These are phyloP conservation scores for Talaromyces sp. DNA, from an alignment of 2,329 filamentous ascomycete genomes.

Conservation along the genomic window DNA sequence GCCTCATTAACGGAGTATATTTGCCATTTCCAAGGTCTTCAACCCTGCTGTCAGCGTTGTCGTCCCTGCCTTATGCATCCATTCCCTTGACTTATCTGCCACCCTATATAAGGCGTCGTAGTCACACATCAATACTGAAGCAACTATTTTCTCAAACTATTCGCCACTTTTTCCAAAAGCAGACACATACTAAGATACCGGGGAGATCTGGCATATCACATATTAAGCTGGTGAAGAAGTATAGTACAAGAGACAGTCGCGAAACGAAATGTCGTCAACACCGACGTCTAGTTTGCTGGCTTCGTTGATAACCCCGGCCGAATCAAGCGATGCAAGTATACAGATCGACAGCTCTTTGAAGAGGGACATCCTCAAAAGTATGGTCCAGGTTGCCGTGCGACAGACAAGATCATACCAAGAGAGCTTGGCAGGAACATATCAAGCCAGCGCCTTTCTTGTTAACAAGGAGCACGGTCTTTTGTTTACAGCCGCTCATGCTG, in stretches of 20 bases:
- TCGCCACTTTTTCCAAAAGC: not conserved
- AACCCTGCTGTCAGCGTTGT: not conserved
- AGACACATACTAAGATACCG: not conserved
- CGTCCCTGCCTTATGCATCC: not conserved
- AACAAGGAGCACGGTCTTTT: slow-evolving; percentile 8
- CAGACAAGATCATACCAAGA: slow-evolving; percentile 13
- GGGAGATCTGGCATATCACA: not conserved
- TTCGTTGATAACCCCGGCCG: slow-evolving; percentile 6
- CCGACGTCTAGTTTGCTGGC: not conserved
- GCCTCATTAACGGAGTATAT: not conserved
- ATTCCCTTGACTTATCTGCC: not conserved
- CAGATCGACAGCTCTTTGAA: slow-evolving; percentile 13
- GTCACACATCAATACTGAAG: not conserved
- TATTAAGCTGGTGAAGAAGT: not conserved
- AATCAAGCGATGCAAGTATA: slow-evolving; percentile 10
- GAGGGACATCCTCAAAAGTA: slow-evolving; percentile 13
- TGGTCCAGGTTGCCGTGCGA: slow-evolving; percentile 13
- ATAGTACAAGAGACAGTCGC: not conserved
- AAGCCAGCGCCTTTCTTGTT: slow-evolving; percentile 13
- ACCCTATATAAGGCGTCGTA: not conserved
- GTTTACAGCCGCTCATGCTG: slow-evolving; percentile 14
- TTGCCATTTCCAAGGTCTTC: not conserved
- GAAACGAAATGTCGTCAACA: not conserved
- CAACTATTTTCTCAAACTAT: not conserved
- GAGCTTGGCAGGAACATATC: slow-evolving; percentile 10